Conservation (phyloP, 768 basidiomycete species). For the Mycena alexandri region DNA sequence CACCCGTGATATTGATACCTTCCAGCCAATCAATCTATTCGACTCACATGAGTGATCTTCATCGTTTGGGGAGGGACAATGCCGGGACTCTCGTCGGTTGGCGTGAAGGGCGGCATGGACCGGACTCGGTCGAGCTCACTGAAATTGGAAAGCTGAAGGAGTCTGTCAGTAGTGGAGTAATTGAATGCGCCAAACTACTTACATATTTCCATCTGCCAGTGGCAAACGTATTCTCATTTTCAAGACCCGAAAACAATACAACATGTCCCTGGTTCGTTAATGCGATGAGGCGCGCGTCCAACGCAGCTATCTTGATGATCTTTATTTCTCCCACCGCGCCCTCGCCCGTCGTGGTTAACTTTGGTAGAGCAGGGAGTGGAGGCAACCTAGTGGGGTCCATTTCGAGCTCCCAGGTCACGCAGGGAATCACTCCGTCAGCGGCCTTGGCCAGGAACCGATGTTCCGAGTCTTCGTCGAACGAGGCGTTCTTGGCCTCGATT, state of each 20-base stretch:
- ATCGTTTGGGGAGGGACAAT: slow-evolving; percentile 59
- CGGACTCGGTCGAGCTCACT: slow-evolving; percentile 70
- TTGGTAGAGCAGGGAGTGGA: slow-evolving; percentile 70
- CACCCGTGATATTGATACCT: slow-evolving; percentile 36
- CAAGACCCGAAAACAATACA: slow-evolving; percentile 67
- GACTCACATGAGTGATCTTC: slow-evolving; percentile 83
- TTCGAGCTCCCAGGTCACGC: slow-evolving; percentile 69
- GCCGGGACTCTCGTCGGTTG: slow-evolving; percentile 40
- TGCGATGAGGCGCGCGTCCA: slow-evolving; percentile 80
- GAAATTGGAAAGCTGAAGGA: slow-evolving; percentile 75
- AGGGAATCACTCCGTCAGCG: slow-evolving; percentile 64
- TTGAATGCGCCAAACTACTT: slow-evolving; percentile 41
- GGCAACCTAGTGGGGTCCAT: slow-evolving; percentile 71
- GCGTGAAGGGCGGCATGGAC: slow-evolving; percentile 58
- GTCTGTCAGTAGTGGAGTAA: slow-evolving; percentile 6
- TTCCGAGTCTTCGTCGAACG: slow-evolving; percentile 56
- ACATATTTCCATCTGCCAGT: slow-evolving; percentile 80
- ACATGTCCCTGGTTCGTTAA: slow-evolving; percentile 87
- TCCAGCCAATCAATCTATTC: not conserved
- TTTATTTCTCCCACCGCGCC: slow-evolving; percentile 49
- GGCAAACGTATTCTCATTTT: slow-evolving; percentile 52
- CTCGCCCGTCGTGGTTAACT: slow-evolving; percentile 50
- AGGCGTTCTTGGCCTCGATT: slow-evolving; percentile 54
- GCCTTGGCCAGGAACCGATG: slow-evolving; percentile 52
- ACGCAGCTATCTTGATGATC: slow-evolving; percentile 85